Evolutionary conservation across 371 early-diverging fungal species (phyloP).

Genomic region (Mortierella sp.): DNA sequence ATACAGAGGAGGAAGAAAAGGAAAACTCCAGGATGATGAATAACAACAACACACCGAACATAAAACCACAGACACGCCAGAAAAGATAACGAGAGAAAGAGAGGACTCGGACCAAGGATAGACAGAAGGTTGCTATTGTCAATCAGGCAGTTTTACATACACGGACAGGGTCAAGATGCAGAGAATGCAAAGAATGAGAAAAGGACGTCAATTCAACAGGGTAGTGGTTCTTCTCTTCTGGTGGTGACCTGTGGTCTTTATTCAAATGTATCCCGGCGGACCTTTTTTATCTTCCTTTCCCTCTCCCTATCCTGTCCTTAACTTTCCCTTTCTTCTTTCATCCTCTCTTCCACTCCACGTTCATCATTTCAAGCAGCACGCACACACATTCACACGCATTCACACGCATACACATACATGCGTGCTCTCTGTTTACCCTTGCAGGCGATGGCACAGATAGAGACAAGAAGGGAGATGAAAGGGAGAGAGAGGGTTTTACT

Average conservation of each 20-base stretch:
- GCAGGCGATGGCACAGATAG: neutral
- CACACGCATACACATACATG: neutral
- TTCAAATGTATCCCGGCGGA: constrained; percentile 13
- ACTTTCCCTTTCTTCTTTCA: neutral
- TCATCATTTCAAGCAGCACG: neutral
- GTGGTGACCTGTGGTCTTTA: neutral
- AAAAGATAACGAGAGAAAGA: neutral
- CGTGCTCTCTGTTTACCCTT: neutral
- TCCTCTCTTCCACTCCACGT: neutral
- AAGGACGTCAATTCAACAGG: neutral
- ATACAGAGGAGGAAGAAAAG: no score
- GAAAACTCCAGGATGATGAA: neutral
- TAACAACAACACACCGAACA: neutral
- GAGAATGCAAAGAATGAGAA: constrained; percentile 9
- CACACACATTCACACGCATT: neutral
- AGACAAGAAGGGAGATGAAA: no score
- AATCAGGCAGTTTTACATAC: neutral
- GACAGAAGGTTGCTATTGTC: neutral
- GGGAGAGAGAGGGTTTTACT: no score
- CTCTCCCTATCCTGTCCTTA: neutral
- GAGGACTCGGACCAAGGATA: neutral
- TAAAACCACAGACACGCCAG: neutral
- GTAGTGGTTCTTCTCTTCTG: neutral
- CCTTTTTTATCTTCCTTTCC: neutral
- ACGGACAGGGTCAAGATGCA: neutral